Conservation (phyloP, 768 basidiomycete genomes). For the Boletus tylopilopsis region DNA sequence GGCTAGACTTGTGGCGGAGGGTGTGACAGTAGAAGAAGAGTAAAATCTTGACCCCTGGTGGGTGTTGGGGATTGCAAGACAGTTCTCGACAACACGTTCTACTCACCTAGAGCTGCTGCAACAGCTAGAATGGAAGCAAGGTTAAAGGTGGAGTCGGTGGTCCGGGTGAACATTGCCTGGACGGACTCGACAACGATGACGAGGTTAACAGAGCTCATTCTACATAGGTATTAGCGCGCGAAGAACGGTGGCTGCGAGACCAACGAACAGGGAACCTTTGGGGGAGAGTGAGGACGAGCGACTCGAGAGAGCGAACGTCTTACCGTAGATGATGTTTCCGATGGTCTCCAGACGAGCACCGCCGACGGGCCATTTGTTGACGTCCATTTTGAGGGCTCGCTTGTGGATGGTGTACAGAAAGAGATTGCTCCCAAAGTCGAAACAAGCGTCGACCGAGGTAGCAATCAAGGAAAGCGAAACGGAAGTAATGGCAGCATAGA, state of each 20-base stretch:
- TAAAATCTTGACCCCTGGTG: slow-evolving; percentile 70
- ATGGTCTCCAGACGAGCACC: slow-evolving; percentile 89
- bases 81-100: neutral
- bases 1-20: slow-evolving; percentile 77
- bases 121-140: slow-evolving; percentile 83
- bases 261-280: slow-evolving; percentile 46
- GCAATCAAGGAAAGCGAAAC: slow-evolving; percentile 83
- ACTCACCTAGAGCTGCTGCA: slow-evolving; percentile 65
- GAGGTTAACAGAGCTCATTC: slow-evolving; percentile 90
- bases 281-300: slow-evolving; percentile 1
- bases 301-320: neutral
- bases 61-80: neutral
- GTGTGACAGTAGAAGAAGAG: slow-evolving; percentile 87
- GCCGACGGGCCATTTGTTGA: slow-evolving; percentile 88
- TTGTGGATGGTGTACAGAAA: slow-evolving; percentile 77
- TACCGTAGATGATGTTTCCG: slow-evolving; percentile 84
- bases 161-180: slow-evolving; percentile 64
- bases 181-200: slow-evolving; percentile 88
- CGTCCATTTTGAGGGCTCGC: slow-evolving; percentile 67
- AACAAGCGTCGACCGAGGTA: slow-evolving; percentile 84
- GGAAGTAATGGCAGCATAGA: slow-evolving; percentile 90
- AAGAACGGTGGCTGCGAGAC: neutral
- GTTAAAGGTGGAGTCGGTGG: slow-evolving; percentile 66
- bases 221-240: slow-evolving; percentile 26
- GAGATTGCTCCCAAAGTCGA: slow-evolving; percentile 80